These are phyloP conservation scores for Dioscorea dumetorum DNA, from an alignment of 106 monocot species.

Conservation along the genomic window DNA sequence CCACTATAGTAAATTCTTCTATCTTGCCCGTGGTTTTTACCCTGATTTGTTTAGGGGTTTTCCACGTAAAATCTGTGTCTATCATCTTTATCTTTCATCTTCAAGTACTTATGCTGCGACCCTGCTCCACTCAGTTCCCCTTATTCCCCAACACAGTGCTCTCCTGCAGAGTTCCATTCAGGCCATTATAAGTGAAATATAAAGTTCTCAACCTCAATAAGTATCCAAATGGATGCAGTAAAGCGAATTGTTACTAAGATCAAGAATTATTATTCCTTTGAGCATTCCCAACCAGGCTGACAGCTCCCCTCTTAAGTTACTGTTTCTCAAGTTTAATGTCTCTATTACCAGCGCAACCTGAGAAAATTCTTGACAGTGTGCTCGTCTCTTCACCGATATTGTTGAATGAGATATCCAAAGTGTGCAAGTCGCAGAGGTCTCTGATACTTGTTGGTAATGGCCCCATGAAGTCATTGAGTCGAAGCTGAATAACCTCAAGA, in stretches of 20 bases:
- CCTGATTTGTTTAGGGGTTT: too few relatives aligned
- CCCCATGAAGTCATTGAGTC: background rate
- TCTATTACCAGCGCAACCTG: background rate
- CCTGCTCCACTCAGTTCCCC: too few relatives aligned
- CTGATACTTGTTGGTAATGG: background rate
- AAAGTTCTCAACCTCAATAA: background rate
- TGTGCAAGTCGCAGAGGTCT: background rate
- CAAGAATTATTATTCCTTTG: background rate
- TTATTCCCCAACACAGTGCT: too few relatives aligned
- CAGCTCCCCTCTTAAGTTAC: background rate
- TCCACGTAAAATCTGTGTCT: too few relatives aligned
- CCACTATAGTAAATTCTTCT: too few relatives aligned
- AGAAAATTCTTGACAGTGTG: background rate
- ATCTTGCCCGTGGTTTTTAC: too few relatives aligned
- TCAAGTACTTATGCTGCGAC: too few relatives aligned
- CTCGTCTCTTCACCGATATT: background rate
- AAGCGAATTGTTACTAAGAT: background rate
- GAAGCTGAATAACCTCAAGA: background rate
- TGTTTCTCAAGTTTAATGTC: background rate
- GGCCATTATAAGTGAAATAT: background rate
- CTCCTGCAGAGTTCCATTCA: constrained; percentile 6
- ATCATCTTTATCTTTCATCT: too few relatives aligned
- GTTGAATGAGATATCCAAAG: background rate
- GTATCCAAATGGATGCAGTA: background rate
- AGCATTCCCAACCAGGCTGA: background rate